These are phyloP conservation scores for Chrysoporthe deuterocubensis DNA, from an alignment of 2,329 filamentous ascomycete species.

Conservation along the genomic window DNA sequence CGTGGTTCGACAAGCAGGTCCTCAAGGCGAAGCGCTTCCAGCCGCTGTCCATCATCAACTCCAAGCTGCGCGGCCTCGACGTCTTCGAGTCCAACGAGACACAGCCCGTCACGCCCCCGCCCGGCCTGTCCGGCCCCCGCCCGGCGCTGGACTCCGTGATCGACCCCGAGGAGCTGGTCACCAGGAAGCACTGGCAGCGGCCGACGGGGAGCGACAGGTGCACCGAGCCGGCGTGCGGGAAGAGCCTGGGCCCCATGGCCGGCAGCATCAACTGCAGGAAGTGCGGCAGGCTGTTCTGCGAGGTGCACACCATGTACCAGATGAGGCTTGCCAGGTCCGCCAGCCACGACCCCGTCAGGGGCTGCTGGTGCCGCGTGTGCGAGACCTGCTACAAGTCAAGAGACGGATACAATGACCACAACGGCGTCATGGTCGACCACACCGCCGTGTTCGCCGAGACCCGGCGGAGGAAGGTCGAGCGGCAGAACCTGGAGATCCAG, in stretches of 20 bases:
- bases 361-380: conserved; percentile 92
- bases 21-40: conserved; percentile 92
- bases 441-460: conserved; percentile 70
- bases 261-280: conserved; percentile 92
- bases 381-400: conserved; percentile 99
- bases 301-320: conserved; percentile 99
- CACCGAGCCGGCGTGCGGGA: conserved; percentile 84
- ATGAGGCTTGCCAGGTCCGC: conserved; percentile 95
- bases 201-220: conserved; percentile 76
- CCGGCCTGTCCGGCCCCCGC: conserved; percentile 44
- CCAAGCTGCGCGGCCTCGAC: conserved; percentile 89
- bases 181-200: conserved; percentile 86
- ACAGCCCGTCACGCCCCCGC: conserved; percentile 41
- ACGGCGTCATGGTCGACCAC: conserved; percentile 72
- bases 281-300: conserved; percentile 92
- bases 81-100: conserved; percentile 93
- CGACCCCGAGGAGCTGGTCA: conserved; percentile 91
- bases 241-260: conserved; percentile 75
- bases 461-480: conserved; percentile 79
- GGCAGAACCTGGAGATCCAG: conserved; percentile 84
- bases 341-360: conserved; percentile 84
- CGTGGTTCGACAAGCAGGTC: conserved; percentile 95
- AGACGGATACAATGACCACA: conserved; percentile 91
- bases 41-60: conserved; percentile 86
- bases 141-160: conserved; percentile 47